Evolutionary conservation across 2,329 filamentous ascomycete genomes (phyloP).

Genomic region (Daldinia sp.): DNA sequence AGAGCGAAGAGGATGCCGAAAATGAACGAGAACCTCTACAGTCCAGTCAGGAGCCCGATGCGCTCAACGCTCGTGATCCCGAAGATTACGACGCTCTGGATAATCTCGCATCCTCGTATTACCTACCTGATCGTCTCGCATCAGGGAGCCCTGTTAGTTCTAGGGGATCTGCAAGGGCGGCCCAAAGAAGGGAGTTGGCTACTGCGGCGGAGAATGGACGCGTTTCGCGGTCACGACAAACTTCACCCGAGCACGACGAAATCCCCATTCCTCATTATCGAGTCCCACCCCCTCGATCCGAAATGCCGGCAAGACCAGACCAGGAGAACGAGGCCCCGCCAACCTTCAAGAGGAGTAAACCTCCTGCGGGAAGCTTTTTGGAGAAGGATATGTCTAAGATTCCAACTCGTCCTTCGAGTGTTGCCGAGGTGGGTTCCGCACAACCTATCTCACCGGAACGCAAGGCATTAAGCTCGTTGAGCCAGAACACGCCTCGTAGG

Average conservation of each 20-base stretch:
- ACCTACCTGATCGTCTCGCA: constrained; percentile 58
- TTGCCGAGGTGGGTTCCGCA: constrained; percentile 50
- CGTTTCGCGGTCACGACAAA: constrained; percentile 37
- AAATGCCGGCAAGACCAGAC: constrained; percentile 71
- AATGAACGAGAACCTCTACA: constrained; percentile 53
- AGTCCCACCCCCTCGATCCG: constrained; percentile 62
- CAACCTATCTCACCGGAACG: constrained; percentile 61
- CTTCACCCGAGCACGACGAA: constrained; percentile 49
- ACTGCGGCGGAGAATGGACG: constrained; percentile 45
- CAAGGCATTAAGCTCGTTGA: constrained; percentile 62
- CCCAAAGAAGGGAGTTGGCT: constrained; percentile 51
- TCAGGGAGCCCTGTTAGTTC: constrained; percentile 68
- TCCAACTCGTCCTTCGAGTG: constrained; percentile 58
- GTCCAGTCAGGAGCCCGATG: constrained; percentile 54
- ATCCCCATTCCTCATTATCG: constrained; percentile 64
- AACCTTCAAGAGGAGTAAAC: constrained; percentile 70
- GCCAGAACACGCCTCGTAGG: constrained; percentile 76
- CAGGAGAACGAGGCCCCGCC: constrained; percentile 86
- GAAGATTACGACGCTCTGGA: constrained; percentile 49
- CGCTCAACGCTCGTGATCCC: constrained; percentile 48
- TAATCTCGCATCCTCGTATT: constrained; percentile 54
- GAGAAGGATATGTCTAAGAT: constrained; percentile 65
- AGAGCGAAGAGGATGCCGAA: constrained; percentile 72
- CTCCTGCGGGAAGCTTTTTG: constrained; percentile 60
- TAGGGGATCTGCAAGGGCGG: constrained; percentile 53